Evolutionary conservation across 257 asterid species (phyloP).

Genomic region (Solanum medicagineum): DNA sequence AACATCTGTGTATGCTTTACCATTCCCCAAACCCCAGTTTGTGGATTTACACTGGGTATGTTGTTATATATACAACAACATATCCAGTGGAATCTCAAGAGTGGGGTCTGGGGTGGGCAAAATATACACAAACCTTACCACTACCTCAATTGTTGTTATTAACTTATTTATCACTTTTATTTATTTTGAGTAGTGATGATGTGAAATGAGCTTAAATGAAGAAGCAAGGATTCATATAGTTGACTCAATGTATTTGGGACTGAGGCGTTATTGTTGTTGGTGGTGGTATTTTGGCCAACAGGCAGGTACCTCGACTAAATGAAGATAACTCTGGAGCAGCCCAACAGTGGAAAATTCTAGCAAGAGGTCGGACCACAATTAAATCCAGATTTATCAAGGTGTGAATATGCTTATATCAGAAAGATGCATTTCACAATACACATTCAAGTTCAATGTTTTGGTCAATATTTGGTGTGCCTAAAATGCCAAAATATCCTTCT

Average conservation of each 20-base stretch:
- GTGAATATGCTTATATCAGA: neutral
- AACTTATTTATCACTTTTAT: neutral
- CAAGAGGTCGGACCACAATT: neutral
- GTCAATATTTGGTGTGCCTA: neutral
- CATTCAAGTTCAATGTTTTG: neutral
- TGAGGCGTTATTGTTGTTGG: neutral
- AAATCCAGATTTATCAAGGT: neutral
- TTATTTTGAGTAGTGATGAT: neutral
- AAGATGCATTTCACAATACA: neutral
- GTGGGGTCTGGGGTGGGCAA: too few species aligned
- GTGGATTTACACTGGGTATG: neutral
- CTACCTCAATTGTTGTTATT: neutral
- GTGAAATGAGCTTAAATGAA: neutral
- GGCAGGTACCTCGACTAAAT: neutral
- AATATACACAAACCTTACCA: too few species aligned
- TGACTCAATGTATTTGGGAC: neutral
- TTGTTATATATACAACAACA: neutral
- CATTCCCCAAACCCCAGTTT: neutral
- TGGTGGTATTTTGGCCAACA: neutral
- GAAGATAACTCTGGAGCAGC: neutral
- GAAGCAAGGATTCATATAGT: neutral
- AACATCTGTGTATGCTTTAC: neutral
- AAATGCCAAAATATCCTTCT: neutral
- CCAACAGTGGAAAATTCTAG: neutral
- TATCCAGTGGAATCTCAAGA: too few species aligned